Evolutionary conservation across 1,139 yeast species (phyloP), one percentile per base, ranked within the genome.

Genomic region (Geotrichum restrictum): DNA sequence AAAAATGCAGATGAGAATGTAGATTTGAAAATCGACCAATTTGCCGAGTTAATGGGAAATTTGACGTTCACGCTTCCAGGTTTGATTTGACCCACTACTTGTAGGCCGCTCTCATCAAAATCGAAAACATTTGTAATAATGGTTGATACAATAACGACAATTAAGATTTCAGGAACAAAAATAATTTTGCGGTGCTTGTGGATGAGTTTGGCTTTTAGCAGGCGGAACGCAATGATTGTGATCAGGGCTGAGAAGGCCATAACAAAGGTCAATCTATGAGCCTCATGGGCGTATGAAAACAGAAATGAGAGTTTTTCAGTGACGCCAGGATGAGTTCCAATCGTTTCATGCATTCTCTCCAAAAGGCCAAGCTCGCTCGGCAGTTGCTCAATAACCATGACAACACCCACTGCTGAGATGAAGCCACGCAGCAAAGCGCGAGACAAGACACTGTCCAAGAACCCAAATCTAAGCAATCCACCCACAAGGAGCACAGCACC

Each of bases 321-420:
- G 0, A 96, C 88, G 0, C 96, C 81, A 1, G 69, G 65, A 61
- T 88, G 93, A 32, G 82, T 78, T 60, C 88, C 93, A 3, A 73
- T 77, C 72, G 34, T 73, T 57, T 44, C 69, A 65, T 51, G 71
- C 69, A 57, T 76, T 5, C 72, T 55, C 4, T 68, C 64, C 18
- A 68, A 69, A 38, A 93, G 71, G 0, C 96, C 96, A 43, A 91
- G 69, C 66, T 85, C 86, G 4, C 84, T 79, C 16, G 89, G 80
- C 21, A 79, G 64, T 2, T 96, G 85, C 64, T 87, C 89, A 48
- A 88, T 77, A 18, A 88, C 75, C 93, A 93, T 91, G 8, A 91
- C 91, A 16, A 88, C 65, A 11, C 97, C 98, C n/a, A 93, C 95
- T 0, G 95, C 96, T 45, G 93, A 80, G 40, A 93, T 87, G 66